phyloP scores from a whole-genome alignment of 176 grass and related monocot species.

The Zizania latifolia region DNA sequence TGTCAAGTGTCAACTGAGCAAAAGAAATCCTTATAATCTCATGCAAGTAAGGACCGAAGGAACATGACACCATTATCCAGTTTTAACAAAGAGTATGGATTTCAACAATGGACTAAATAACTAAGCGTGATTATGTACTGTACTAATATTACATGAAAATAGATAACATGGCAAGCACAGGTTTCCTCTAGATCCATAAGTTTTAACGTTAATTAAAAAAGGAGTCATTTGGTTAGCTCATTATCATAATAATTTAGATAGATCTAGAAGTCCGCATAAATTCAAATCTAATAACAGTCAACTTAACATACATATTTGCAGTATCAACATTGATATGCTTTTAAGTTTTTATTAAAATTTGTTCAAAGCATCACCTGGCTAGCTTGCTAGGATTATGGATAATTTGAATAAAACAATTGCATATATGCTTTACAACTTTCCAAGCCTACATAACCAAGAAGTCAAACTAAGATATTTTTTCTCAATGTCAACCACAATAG shows the following conservation, averaged over 20 bases:
- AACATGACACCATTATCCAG: neutral
- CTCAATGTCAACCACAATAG: constrained; percentile 2
- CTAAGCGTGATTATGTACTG: neutral
- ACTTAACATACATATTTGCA: neutral
- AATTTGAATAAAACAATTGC: neutral
- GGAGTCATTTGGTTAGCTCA: neutral
- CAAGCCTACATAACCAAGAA: neutral
- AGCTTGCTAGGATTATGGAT: neutral
- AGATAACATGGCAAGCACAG: neutral
- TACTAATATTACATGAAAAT: neutral
- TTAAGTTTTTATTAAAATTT: neutral
- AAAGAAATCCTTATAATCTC: neutral
- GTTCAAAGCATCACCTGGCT: neutral
- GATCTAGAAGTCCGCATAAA: neutral
- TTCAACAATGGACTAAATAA: too few species aligned
- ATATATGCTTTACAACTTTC: neutral
- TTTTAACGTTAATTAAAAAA: neutral
- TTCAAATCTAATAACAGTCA: neutral
- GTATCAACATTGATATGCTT: neutral
- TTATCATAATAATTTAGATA: neutral
- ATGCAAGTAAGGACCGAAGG: neutral
- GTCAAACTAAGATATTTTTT: neutral
- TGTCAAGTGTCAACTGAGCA: neutral
- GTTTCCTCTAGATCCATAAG: neutral
- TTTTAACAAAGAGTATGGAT: too few species aligned